Conservation (phyloP, 768 basidiomycete genomes). For the Glaciozyma martinii region DNA sequence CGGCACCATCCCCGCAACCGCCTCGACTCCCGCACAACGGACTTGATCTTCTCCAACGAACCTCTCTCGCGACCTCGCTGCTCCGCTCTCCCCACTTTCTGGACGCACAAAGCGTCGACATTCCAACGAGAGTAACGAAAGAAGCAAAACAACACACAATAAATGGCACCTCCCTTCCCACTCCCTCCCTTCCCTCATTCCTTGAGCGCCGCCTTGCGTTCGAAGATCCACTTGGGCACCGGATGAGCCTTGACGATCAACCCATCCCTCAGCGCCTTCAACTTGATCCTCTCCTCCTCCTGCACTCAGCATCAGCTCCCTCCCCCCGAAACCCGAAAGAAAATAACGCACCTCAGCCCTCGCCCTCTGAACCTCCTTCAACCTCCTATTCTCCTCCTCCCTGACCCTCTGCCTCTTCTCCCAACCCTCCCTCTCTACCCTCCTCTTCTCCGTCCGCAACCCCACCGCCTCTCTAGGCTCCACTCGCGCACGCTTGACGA, state of each 20-base stretch:
- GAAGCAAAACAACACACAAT: too few relatives aligned
- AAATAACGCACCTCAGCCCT: not conserved
- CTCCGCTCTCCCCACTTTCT: too few relatives aligned
- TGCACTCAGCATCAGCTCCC: not conserved
- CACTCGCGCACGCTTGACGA: not conserved
- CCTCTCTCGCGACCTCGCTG: too few relatives aligned
- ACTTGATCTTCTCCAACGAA: too few relatives aligned
- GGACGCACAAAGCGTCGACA: too few relatives aligned
- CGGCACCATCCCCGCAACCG: too few relatives aligned
- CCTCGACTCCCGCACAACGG: too few relatives aligned
- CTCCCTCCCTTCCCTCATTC: too few relatives aligned
- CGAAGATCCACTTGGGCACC: not conserved
- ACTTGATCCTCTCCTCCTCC: conserved; percentile 2
- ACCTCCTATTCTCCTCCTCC: not conserved
- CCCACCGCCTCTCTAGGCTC: not conserved
- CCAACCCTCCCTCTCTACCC: not conserved
- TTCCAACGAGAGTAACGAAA: too few relatives aligned
- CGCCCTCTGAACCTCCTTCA: not conserved
- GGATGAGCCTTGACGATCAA: not conserved
- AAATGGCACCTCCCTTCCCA: too few relatives aligned
- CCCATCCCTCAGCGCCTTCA: conserved; percentile 1
- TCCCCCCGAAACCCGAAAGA: not conserved
- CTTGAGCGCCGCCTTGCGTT: not conserved
- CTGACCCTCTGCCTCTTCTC: conserved; percentile 1
- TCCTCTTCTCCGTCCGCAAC: not conserved